Conservation (phyloP, 23 red algal genomes). For the Chondrus crispus region DNA sequence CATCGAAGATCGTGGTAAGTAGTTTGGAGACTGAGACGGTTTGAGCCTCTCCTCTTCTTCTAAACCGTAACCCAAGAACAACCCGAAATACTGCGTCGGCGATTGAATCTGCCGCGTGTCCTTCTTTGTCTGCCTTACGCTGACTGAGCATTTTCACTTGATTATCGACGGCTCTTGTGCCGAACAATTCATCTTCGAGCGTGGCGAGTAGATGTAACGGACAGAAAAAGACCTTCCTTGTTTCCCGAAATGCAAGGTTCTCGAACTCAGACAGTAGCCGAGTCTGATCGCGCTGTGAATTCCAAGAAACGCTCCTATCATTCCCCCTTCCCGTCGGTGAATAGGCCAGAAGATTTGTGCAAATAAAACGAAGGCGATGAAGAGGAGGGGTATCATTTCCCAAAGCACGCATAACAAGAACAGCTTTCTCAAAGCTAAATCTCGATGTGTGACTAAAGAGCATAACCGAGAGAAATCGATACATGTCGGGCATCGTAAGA, state of each 20-base stretch:
- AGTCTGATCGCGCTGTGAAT: not conserved
- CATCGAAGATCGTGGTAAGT: not conserved
- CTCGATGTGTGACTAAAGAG: not conserved
- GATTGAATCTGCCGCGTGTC: not conserved
- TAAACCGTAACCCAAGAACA: not conserved
- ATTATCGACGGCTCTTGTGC: conserved; percentile 6
- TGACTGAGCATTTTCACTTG: not conserved
- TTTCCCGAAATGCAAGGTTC: not conserved
- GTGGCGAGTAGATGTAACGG: not conserved
- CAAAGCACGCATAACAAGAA: not conserved
- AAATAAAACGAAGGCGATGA: not conserved
- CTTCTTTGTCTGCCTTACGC: not conserved
- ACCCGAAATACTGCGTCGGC: not conserved
- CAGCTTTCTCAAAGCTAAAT: not conserved
- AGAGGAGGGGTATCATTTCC: not conserved
- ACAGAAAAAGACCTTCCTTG: not conserved
- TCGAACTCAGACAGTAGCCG: not conserved
- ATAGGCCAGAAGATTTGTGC: not conserved
- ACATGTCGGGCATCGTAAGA: not conserved
- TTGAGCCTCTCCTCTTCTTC: not conserved
- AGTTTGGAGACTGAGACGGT: not conserved
- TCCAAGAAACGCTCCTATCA: not conserved
- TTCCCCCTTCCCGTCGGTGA: not conserved
- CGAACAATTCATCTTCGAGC: not conserved
- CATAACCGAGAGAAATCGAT: not conserved